Evolutionary conservation across 768 basidiomycete genomes (phyloP), one percentile per base, ranked within the genome.

Genomic region (Candolleomyces eurysporus): DNA sequence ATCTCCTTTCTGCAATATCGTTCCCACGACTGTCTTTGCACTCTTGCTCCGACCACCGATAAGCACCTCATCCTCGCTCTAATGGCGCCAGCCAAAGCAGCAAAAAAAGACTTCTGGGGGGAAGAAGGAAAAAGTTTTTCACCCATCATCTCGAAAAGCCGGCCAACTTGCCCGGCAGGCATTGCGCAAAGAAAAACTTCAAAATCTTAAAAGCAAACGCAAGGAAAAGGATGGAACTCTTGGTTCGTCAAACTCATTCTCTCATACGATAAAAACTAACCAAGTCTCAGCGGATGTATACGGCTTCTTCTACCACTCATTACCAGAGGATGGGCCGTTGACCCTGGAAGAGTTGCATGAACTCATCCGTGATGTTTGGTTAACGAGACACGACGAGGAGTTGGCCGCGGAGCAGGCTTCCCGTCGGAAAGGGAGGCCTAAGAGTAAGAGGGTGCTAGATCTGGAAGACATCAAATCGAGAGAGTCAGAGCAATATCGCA

Each of bases 101-200:
- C 73, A 43, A 78, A 80, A 80, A 64, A 58, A 72, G 19, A 59
- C 68, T 10, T 40, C 67, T 60, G 60, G 67, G 45, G 30, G 67
- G 36, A 90, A 86, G 72, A 90, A 86, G 74, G 90, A 91, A 68
- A 94, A 94, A 67, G 66, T 93, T 10, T 89, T 88, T 64, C 92
- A 94, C 69, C 92, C 92, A 4, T 79, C 88, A 51, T 94, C 92
- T 21, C 82, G 92, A 63, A 94, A 94, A 75, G 92, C 92, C 2
- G 85, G 80, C 13, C 91, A 93, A 68, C 78, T 92, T 14, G 78
- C 82, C 16, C 84, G 91, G 21, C 79, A 83, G 59, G 83, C 87
- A 22, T 71, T 90, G 43, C 82, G 92, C 63, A 91, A 90, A 66
- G 79, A 79, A 21, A 92, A 87, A 69, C 77, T 94, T 17, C 80